A percentile compares a stretch with the other conserved stretches of the same genome.
These are phyloP conservation scores for Solanum arcanum DNA, from an alignment of 257 asterid species.

Conservation along the genomic window DNA sequence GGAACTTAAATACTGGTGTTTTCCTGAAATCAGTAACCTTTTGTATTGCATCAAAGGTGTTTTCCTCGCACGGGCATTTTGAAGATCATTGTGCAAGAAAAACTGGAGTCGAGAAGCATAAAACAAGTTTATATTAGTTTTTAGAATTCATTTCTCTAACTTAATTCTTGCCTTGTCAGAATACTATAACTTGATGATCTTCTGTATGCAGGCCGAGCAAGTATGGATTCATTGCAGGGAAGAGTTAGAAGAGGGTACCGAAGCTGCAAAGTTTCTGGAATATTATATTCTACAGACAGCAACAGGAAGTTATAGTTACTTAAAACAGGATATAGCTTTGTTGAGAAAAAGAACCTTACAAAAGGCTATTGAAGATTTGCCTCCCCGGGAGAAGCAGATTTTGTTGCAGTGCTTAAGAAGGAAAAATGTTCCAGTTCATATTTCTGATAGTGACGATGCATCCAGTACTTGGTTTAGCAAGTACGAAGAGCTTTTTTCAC, in stretches of 20 bases:
- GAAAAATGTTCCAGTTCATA: constrained; percentile 2
- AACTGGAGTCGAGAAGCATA: not conserved
- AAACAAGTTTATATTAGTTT: not conserved
- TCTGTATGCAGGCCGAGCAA: constrained; percentile 31
- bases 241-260: constrained; percentile 24
- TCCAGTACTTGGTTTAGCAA: constrained; percentile 1
- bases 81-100: not conserved
- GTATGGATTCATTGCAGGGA: constrained; percentile 30
- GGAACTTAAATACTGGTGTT: not conserved
- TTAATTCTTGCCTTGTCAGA: not conserved
- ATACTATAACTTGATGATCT: not conserved
- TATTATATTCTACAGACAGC: constrained; percentile 5
- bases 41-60: not conserved
- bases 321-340: constrained; percentile 14
- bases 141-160: not conserved
- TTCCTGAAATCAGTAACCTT: not conserved
- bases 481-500: constrained; percentile 20
- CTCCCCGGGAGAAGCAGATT: constrained; percentile 20
- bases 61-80: not conserved
- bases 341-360: constrained; percentile 16
- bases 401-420: constrained; percentile 31
- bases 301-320: not conserved
- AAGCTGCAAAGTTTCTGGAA: constrained; percentile 13
- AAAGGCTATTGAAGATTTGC: constrained; percentile 23
- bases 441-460: not conserved